Evolutionary conservation across 73 alveolate species (phyloP).

Genomic region (Breviolum minutum): DNA sequence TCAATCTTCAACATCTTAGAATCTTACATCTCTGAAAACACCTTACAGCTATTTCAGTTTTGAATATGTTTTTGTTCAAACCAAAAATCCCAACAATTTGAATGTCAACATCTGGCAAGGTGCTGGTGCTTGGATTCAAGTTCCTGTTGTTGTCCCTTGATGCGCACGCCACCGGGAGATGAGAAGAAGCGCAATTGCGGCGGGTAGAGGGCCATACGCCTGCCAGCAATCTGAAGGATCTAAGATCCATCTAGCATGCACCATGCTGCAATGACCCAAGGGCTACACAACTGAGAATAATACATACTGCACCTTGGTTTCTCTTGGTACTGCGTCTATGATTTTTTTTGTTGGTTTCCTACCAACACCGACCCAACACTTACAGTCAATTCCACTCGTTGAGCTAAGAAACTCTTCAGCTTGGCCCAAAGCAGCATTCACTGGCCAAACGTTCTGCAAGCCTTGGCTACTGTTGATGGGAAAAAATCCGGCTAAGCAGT

Average conservation of each 20-base stretch:
- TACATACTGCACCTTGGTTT: too few species aligned
- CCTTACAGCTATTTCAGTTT: background rate
- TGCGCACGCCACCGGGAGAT: constrained; percentile 65
- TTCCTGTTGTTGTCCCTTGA: constrained; percentile 36
- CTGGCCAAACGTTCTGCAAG: constrained; percentile 40
- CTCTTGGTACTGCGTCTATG: too few species aligned
- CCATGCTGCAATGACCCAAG: too few species aligned
- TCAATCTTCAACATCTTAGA: background rate
- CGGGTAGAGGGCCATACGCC: constrained; percentile 66
- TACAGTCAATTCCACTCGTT: background rate
- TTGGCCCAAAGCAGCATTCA: constrained; percentile 60
- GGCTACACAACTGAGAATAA: too few species aligned
- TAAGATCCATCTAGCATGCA: too few species aligned
- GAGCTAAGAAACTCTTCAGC: constrained; percentile 23
- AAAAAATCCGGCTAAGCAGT: too few species aligned
- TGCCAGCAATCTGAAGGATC: background rate
- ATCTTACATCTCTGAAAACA: background rate
- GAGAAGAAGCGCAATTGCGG: constrained; percentile 83
- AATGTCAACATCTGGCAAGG: background rate
- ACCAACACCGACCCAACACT: too few species aligned
- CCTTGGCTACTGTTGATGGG: background rate
- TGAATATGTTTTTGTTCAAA: background rate
- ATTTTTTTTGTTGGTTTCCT: too few species aligned
- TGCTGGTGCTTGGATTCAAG: constrained; percentile 29
- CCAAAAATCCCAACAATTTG: background rate